A percentile compares a stretch with the other conserved stretches of the same genome.
These are phyloP conservation scores for Rhododendron griersonianum DNA, from an alignment of 148 eudicot species.

Conservation along the genomic window DNA sequence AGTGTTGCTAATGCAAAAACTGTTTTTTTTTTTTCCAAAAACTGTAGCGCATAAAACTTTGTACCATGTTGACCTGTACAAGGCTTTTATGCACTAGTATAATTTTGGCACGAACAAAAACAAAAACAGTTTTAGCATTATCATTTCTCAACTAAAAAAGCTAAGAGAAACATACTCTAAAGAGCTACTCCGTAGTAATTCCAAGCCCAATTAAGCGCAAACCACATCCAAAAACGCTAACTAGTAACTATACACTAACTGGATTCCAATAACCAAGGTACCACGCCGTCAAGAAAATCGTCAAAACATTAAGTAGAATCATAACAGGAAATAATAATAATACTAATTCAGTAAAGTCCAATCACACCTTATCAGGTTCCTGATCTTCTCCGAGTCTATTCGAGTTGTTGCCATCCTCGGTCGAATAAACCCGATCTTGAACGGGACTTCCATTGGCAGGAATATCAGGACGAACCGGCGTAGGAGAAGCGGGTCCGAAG, in stretches of 20 bases:
- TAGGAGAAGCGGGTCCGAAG: background rate
- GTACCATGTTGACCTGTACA: background rate
- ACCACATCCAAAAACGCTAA: background rate
- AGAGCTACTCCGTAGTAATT: background rate
- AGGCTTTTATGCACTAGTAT: background rate
- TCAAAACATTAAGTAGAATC: background rate
- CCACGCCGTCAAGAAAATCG: background rate
- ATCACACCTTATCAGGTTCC: constrained; percentile 15
- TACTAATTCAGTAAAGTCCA: background rate
- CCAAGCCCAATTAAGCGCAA: background rate
- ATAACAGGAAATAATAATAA: background rate
- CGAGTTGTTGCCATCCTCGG: background rate
- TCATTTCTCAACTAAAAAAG: background rate
- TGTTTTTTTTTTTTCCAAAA: too few species aligned
- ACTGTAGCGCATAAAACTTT: background rate
- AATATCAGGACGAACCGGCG: background rate
- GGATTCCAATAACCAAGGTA: background rate
- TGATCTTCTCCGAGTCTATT: background rate
- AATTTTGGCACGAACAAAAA: too few species aligned
- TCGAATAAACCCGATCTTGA: constrained; percentile 8
- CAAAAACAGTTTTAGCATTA: background rate
- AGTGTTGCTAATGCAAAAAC: background rate
- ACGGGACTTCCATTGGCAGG: background rate
- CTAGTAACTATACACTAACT: background rate
- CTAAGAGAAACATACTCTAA: too few species aligned